Evolutionary conservation across 2,329 filamentous ascomycete genomes (phyloP).

Genomic region (Chaetomiaceae sp.): DNA sequence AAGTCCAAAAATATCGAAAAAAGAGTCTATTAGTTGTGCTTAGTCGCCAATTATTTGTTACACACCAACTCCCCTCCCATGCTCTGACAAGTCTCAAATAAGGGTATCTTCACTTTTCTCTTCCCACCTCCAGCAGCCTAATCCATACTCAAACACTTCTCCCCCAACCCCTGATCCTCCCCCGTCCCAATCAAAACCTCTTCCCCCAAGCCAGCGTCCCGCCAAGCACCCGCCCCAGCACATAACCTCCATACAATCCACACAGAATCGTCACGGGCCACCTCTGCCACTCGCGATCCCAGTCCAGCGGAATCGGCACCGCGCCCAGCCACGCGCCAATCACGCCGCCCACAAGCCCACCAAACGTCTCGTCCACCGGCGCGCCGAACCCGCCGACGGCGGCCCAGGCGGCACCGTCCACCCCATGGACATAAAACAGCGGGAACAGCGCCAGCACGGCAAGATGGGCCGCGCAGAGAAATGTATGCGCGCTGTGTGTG

Average conservation of each 20-base stretch:
- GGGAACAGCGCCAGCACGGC: constrained; percentile 73
- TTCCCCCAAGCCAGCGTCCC: constrained; percentile 46
- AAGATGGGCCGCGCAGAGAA: constrained; percentile 76
- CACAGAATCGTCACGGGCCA: constrained; percentile 91
- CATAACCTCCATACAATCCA: constrained; percentile 76
- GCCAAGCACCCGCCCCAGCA: constrained; percentile 61
- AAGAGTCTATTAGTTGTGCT: too few species aligned
- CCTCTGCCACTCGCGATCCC: constrained; percentile 98
- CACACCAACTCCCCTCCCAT: too few species aligned
- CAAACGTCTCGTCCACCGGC: constrained; percentile 80
- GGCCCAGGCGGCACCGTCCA: constrained; percentile 67
- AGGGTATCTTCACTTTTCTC: neutral
- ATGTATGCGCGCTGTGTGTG: constrained; percentile 71
- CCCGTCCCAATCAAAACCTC: constrained; percentile 32
- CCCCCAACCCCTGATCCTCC: neutral
- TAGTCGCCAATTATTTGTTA: too few species aligned
- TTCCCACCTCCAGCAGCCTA: neutral
- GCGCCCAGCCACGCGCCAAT: constrained; percentile 90
- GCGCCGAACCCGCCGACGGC: constrained; percentile 60
- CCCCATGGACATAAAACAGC: constrained; percentile 79
- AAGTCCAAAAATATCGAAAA: too few species aligned
- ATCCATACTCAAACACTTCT: neutral
- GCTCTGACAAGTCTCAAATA: too few species aligned
- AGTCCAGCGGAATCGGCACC: constrained; percentile 91
- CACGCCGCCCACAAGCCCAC: constrained; percentile 70